Evolutionary conservation across 2,329 filamentous ascomycete species (phyloP).

Genomic region (Monosporascus cannonballus): DNA sequence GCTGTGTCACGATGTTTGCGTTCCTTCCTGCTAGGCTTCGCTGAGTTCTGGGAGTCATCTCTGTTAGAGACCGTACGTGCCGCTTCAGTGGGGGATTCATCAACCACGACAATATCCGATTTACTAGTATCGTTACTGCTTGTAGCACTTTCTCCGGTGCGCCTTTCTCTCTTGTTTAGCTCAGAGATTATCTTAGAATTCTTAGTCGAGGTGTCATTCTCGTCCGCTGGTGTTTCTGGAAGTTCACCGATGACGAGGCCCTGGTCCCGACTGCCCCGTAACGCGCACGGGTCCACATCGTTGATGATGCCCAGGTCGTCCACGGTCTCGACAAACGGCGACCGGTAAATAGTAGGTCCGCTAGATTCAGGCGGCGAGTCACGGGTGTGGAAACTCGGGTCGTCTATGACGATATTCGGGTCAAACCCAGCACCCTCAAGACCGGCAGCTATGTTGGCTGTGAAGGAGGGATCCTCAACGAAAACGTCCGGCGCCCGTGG

Average conservation of each 20-base stretch:
- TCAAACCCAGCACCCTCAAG: conserved; percentile 62
- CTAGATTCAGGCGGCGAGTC: conserved; percentile 58
- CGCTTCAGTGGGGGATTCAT: conserved; percentile 7
- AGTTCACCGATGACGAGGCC: conserved; percentile 45
- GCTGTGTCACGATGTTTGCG: conserved; percentile 39
- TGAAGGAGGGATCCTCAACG: conserved; percentile 60
- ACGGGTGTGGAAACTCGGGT: conserved; percentile 56
- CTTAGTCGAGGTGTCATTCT: conserved; percentile 20
- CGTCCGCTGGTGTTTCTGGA: conserved; percentile 32
- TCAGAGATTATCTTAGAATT: conserved; percentile 18
- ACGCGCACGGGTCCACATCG: conserved; percentile 14
- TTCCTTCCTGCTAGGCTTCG: conserved; percentile 30
- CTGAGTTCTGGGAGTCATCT: conserved; percentile 17
- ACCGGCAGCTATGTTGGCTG: conserved; percentile 60
- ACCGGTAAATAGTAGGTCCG: conserved; percentile 40
- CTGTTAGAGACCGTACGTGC: conserved; percentile 22
- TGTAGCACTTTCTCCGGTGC: conserved; percentile 32
- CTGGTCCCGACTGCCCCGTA: conserved; percentile 23
- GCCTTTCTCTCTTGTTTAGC: conserved; percentile 27
- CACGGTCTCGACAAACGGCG: conserved; percentile 43
- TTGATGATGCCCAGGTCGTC: conserved; percentile 34
- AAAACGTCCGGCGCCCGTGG: conserved; percentile 59
- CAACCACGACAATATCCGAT: conserved; percentile 14
- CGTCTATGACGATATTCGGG: conserved; percentile 62
- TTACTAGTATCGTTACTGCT: conserved; percentile 19